phyloP scores from a whole-genome alignment of 805 yeast species.

The Pichia californica region DNA sequence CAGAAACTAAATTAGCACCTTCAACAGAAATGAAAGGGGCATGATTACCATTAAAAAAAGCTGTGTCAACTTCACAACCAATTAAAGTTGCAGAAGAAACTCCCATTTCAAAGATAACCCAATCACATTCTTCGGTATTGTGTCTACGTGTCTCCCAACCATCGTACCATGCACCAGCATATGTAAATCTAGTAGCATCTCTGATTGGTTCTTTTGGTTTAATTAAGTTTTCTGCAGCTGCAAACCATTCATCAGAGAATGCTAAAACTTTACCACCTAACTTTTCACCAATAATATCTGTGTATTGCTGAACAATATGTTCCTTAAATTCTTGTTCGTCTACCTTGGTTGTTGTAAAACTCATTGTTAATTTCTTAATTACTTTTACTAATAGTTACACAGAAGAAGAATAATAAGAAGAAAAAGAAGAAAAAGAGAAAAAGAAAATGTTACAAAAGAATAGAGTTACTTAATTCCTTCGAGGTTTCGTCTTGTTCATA shows the following conservation, averaged over 20 bases:
- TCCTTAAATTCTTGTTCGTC: conserved; percentile 37
- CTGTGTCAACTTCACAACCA: conserved; percentile 89
- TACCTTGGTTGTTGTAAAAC: conserved; percentile 14
- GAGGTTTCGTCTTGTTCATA: too few relatives aligned
- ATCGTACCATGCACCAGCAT: conserved; percentile 95
- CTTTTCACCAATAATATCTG: conserved; percentile 79
- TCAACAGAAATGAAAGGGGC: conserved; percentile 89
- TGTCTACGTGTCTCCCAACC: conserved; percentile 99
- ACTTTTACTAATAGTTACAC: too few relatives aligned
- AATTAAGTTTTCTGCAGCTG: conserved; percentile 81
- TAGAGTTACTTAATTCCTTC: too few relatives aligned
- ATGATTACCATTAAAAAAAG: conserved; percentile 91
- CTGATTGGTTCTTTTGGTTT: conserved; percentile 76
- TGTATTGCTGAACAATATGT: conserved; percentile 44
- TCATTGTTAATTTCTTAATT: background rate
- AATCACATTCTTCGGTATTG: conserved; percentile 76
- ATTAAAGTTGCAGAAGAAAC: conserved; percentile 72
- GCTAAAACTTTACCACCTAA: conserved; percentile 70
- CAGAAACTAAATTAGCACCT: conserved; percentile 41
- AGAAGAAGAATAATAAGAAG: too few relatives aligned
- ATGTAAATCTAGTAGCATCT: conserved; percentile 72
- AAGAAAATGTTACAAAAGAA: too few relatives aligned
- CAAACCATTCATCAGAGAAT: conserved; percentile 91
- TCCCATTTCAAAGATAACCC: conserved; percentile 80
- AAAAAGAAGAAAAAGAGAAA: too few relatives aligned